A percentile compares a stretch with the other conserved stretches of the same genome.
phyloP scores from a whole-genome alignment of 116 monocot species.

The Thalassia testudinum region DNA sequence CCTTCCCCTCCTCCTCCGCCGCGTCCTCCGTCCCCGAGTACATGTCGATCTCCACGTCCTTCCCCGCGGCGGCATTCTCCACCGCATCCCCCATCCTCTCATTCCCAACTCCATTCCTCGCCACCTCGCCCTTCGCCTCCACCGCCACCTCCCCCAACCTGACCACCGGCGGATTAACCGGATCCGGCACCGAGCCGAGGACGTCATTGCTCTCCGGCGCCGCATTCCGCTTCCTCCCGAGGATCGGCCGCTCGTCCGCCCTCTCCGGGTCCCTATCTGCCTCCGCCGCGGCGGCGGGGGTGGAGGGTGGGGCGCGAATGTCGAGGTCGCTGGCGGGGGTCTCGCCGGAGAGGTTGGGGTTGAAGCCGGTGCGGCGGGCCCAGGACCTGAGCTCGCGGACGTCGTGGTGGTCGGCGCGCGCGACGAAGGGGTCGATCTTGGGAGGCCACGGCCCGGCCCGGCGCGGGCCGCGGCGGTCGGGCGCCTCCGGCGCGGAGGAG shows the following conservation, averaged over 20 bases:
- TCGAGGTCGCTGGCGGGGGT: constrained; percentile 7
- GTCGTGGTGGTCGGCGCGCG: constrained; percentile 38
- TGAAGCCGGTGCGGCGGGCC: constrained; percentile 89
- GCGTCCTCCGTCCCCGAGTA: constrained; percentile 22
- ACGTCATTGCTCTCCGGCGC: too few relatives aligned
- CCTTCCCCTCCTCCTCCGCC: constrained; percentile 9
- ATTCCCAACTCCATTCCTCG: neutral
- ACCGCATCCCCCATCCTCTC: neutral
- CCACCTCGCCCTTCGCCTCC: constrained; percentile 5
- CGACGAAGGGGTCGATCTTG: constrained; percentile 69
- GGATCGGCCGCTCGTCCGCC: constrained; percentile 11
- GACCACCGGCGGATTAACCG: constrained; percentile 6
- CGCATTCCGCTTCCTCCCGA: constrained; percentile 16
- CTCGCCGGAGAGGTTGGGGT: constrained; percentile 70
- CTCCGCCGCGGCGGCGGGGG: neutral
- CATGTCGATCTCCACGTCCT: constrained; percentile 35
- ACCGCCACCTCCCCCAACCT: constrained; percentile 6
- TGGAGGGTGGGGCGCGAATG: neutral
- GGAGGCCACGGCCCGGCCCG: constrained; percentile 60
- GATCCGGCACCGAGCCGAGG: too few relatives aligned
- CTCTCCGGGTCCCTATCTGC: neutral
- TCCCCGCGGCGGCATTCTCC: neutral
- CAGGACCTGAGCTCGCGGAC: constrained; percentile 79
- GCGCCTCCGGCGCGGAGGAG: neutral
- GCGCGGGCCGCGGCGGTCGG: neutral